Evolutionary conservation across 345 rosid species (phyloP).

Genomic region (Linum tenue): DNA sequence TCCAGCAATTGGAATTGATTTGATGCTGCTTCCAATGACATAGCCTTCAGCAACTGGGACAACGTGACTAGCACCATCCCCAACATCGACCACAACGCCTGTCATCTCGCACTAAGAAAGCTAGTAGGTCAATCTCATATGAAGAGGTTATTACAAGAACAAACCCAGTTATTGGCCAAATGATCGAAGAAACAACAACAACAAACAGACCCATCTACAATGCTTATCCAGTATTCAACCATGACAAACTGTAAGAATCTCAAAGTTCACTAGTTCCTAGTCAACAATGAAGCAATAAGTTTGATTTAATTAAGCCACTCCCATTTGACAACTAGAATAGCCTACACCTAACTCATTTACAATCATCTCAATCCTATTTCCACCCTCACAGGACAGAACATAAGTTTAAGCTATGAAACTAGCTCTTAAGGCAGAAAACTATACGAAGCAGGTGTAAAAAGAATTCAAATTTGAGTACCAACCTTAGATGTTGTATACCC

Average conservation of each 20-base stretch:
- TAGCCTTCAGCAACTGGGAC: conserved; percentile 99
- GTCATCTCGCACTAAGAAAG: conserved; percentile 95
- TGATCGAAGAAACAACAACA: not conserved
- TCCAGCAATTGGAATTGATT: conserved; percentile 81
- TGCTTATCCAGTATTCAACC: not conserved
- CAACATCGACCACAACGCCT: conserved; percentile 97
- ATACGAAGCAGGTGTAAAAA: not conserved
- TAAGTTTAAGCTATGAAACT: too few species aligned
- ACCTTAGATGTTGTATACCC: conserved; percentile 96
- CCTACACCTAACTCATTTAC: too few species aligned
- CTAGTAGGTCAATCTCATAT: conserved; percentile 35
- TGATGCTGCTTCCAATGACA: conserved; percentile 92
- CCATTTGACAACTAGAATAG: not conserved
- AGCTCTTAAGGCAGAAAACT: not conserved
- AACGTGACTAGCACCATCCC: conserved; percentile 90
- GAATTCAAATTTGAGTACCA: conserved; percentile 9
- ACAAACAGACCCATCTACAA: not conserved
- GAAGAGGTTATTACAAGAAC: conserved; percentile 5
- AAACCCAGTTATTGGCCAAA: not conserved
- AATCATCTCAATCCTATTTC: too few species aligned
- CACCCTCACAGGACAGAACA: too few species aligned
- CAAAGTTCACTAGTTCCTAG: not conserved
- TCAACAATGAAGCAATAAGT: not conserved
- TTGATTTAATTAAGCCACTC: not conserved
- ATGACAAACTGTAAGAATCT: not conserved